phyloP scores from a whole-genome alignment of 441 rosid species.

The Gossypium davidsonii region DNA sequence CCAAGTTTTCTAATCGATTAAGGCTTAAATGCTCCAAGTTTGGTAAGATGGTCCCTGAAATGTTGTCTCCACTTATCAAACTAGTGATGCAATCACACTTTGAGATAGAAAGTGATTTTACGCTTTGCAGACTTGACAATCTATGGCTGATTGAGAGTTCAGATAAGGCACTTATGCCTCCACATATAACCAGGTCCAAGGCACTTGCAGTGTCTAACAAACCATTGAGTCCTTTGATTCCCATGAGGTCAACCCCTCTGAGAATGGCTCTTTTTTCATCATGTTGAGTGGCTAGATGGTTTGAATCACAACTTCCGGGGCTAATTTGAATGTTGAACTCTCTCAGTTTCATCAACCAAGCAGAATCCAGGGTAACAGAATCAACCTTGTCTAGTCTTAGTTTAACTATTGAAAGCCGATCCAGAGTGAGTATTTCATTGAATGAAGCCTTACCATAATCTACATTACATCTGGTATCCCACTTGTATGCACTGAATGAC shows the following conservation, averaged over 20 bases:
- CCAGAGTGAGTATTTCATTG: slow-evolving; percentile 17
- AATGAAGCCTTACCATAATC: slow-evolving; percentile 21
- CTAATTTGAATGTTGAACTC: slow-evolving; percentile 28
- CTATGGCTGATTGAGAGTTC: slow-evolving; percentile 15
- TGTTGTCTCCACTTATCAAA: slow-evolving; percentile 21
- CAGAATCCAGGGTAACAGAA: background rate
- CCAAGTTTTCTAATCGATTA: slow-evolving; percentile 17
- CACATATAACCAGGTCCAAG: slow-evolving; percentile 28
- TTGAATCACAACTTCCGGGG: slow-evolving; percentile 16
- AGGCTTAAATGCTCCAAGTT: slow-evolving; percentile 24
- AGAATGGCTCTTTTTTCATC: slow-evolving; percentile 30
- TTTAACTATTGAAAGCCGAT: slow-evolving; percentile 22
- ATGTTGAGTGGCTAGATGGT: slow-evolving; percentile 15
- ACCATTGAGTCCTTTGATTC: slow-evolving; percentile 21
- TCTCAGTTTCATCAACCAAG: slow-evolving; percentile 24
- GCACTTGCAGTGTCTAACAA: slow-evolving; percentile 19
- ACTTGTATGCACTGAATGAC: slow-evolving; percentile 30
- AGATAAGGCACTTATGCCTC: slow-evolving; percentile 24
- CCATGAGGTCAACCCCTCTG: slow-evolving; percentile 29
- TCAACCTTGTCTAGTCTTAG: slow-evolving; percentile 23
- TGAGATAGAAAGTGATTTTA: slow-evolving; percentile 25
- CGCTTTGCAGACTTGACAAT: slow-evolving; percentile 18
- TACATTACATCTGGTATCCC: slow-evolving; percentile 14
- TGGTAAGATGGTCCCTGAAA: slow-evolving; percentile 18
- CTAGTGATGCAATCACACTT: slow-evolving; percentile 24